These are phyloP conservation scores for Penicillium digitatum DNA, from an alignment of 2,329 filamentous ascomycete genomes.

Conservation along the genomic window DNA sequence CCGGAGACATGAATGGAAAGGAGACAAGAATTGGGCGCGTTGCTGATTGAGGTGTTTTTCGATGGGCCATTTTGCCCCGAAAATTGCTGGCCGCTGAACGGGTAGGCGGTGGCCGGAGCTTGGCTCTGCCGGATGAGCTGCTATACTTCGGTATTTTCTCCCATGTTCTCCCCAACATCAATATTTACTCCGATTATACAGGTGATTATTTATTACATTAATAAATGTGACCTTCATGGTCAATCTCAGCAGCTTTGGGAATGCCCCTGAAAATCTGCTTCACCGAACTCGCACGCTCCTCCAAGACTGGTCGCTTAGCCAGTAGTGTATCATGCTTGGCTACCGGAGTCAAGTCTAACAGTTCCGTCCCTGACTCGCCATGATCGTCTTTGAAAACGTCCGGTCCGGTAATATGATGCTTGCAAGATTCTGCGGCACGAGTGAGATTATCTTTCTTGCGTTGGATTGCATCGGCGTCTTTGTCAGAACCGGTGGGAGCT, in stretches of 20 bases:
- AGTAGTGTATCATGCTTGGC: slow-evolving; percentile 25
- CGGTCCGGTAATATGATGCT: slow-evolving; percentile 72
- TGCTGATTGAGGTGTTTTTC: slow-evolving; percentile 5
- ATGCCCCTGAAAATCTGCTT: slow-evolving; percentile 58
- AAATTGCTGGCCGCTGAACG: slow-evolving; percentile 21
- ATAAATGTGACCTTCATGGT: slow-evolving; percentile 38
- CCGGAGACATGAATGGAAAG: slow-evolving; percentile 17
- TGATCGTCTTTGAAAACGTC: slow-evolving; percentile 80
- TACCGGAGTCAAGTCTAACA: slow-evolving; percentile 30
- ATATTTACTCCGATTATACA: background rate
- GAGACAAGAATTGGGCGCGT: slow-evolving; percentile 1
- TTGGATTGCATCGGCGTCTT: slow-evolving; percentile 42
- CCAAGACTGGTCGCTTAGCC: slow-evolving; percentile 20
- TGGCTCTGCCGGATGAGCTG: slow-evolving; percentile 1
- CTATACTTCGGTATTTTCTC: background rate
- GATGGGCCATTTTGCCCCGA: slow-evolving; percentile 15
- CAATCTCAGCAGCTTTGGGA: slow-evolving; percentile 48
- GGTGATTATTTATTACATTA: slow-evolving; percentile 12
- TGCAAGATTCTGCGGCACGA: slow-evolving; percentile 69
- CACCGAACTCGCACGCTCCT: slow-evolving; percentile 21
- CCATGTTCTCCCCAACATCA: background rate
- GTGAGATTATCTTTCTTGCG: slow-evolving; percentile 64
- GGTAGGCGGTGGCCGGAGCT: slow-evolving; percentile 24
- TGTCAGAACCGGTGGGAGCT: slow-evolving; percentile 44
- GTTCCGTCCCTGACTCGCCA: slow-evolving; percentile 21